Evolutionary conservation across 352 stramenopile species (phyloP).

Genomic region (Blastocystis sp.): DNA sequence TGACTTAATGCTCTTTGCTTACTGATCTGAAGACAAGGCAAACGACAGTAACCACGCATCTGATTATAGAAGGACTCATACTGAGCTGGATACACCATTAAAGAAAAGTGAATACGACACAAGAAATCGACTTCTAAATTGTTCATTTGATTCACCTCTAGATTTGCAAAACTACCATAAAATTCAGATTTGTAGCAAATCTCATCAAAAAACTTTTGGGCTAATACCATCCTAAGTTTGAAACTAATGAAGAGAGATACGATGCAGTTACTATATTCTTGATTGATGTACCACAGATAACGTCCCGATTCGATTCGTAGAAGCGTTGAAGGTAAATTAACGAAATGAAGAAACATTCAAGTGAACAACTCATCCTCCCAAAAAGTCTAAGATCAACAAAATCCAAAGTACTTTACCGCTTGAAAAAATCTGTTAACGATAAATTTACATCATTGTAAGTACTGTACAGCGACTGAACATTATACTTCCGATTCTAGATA

Average conservation of each 20-base stretch:
- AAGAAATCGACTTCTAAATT: constrained; percentile 37
- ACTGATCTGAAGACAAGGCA: neutral
- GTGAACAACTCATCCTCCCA: constrained; percentile 1
- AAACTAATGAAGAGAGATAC: neutral
- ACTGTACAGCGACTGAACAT: neutral
- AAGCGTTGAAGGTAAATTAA: constrained; percentile 26
- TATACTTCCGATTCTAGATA: neutral
- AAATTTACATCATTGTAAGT: neutral
- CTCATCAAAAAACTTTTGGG: constrained; percentile 59
- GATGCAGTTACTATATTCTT: constrained; percentile 26
- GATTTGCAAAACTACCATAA: constrained; percentile 23
- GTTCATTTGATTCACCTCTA: constrained; percentile 12
- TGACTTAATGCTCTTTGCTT: too few relatives aligned
- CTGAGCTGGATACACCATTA: constrained; percentile 12
- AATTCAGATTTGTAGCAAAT: constrained; percentile 62
- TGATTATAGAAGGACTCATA: constrained; percentile 27
- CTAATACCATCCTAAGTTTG: neutral
- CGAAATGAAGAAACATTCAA: constrained; percentile 54
- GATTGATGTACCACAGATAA: neutral
- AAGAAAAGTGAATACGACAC: constrained; percentile 33
- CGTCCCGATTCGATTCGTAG: neutral
- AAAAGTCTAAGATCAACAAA: constrained; percentile 1
- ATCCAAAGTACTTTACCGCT: neutral
- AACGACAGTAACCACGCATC: neutral
- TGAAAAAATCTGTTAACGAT: neutral